Base-by-base conservation (phyloP, 768 basidiomycete genomes). In the Trametes cinnabarina region DNA sequence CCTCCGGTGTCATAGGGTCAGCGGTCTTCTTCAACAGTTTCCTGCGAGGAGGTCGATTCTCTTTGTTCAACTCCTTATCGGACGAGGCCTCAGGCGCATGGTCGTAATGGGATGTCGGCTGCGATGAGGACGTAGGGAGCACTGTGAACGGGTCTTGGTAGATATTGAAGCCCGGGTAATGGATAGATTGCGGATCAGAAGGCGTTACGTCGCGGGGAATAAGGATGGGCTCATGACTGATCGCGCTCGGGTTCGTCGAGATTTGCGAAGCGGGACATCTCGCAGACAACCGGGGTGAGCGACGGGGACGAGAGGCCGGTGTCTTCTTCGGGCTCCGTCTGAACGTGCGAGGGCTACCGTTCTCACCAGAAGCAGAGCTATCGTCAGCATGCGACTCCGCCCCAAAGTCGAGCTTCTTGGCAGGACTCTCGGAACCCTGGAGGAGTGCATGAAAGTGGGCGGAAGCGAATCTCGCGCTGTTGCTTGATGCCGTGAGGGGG, bases 161-260 rank as follows among this genome's bases (percentile, higher is more conserved):
- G 42, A 87, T 78, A 37, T 73, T 69, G 63, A 88, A 88, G 15
- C 87, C 86, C 12, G 87, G 87, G 67, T 86, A 87, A 63, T 88
- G 87, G 37, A 79, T 74, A 15, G 85, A 86, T 43, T 79, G 76
- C 1, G 78, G 79, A 65, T 86, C 77, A 26, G 73, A 74, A 26
- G 76, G 74, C 22, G 76, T 78, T 19, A 76, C 71, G 52, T 74
- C 74, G 56, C 75, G 79, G 7, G 60, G 56, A 14, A 62, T 48
- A 10, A 48, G 37, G 20, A 54, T 34, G 20, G 47, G 43, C 35
- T 20, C 43, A 43, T 35, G 10, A 15, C 11, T 15, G 23, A 19
- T 15, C 20, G 40, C 20, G 20, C 19, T 23, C 22, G n/a, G 35
- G 19, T 30, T 17, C 19, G 34, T 17, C 5, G 43, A 32, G 34